phyloP scores from a whole-genome alignment of 352 stramenopile species.

The Phytophthora kernoviae region DNA sequence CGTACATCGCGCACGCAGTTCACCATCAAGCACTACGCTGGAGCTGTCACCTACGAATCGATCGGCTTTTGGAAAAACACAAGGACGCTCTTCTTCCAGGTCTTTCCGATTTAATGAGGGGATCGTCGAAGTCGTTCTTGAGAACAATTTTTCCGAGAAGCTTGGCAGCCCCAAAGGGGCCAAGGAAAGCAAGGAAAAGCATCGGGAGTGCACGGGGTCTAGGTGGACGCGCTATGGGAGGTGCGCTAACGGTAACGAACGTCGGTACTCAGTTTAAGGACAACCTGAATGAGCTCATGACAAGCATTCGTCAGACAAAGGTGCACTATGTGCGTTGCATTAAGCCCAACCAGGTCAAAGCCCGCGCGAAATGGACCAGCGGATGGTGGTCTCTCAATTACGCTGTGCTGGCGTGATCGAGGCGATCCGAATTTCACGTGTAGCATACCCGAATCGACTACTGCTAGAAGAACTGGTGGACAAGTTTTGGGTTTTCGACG shows the following conservation, averaged over 20 bases:
- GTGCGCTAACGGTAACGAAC: constrained; percentile 62
- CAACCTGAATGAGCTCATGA: constrained; percentile 93
- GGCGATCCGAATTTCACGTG: constrained; percentile 97
- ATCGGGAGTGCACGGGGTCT: constrained; percentile 20
- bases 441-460: constrained; percentile 97
- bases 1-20: constrained; percentile 87
- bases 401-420: constrained; percentile 98
- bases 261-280: constrained; percentile 88
- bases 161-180: constrained; percentile 11
- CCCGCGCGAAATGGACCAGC: constrained; percentile 82
- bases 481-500: constrained; percentile 82
- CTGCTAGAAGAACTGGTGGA: constrained; percentile 83
- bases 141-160: constrained; percentile 54
- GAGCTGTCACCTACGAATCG: constrained; percentile 91
- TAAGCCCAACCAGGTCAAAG: constrained; percentile 97
- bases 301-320: constrained; percentile 93
- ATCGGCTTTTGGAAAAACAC: constrained; percentile 96
- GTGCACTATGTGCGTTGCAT: constrained; percentile 99
- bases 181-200: constrained; percentile 26
- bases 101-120: constrained; percentile 85
- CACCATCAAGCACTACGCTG: constrained; percentile 94
- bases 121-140: constrained; percentile 69
- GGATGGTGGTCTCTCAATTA: constrained; percentile 95
- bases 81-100: constrained; percentile 94
- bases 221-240: constrained; percentile 43